These are phyloP conservation scores for Tetragonia tetragonoides DNA, from an alignment of 148 eudicot species.

Conservation along the genomic window DNA sequence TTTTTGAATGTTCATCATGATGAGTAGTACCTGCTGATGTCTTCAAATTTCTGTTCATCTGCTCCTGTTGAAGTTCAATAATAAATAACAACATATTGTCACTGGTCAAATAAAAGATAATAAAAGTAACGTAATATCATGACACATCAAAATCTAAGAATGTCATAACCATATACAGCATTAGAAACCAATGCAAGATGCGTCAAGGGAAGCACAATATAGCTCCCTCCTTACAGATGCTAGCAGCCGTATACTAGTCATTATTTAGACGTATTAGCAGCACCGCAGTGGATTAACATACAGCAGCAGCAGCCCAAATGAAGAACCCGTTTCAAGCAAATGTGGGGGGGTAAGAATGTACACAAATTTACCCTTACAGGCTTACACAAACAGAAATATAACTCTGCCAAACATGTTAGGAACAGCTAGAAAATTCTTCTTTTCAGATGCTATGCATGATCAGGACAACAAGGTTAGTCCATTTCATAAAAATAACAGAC, in stretches of 20 bases:
- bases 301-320: background rate
- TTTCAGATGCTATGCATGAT: background rate
- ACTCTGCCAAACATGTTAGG: too few species aligned
- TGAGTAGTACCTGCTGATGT: constrained; percentile 53
- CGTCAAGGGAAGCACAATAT: too few species aligned
- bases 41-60: constrained; percentile 72
- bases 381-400: too few species aligned
- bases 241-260: too few species aligned
- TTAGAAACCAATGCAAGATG: too few species aligned
- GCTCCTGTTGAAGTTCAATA: constrained; percentile 61
- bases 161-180: too few species aligned
- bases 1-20: background rate
- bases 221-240: too few species aligned
- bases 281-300: background rate
- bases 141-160: too few species aligned
- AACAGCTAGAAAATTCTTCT: background rate
- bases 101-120: background rate
- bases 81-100: background rate
- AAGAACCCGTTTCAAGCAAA: background rate
- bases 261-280: too few species aligned
- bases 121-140: too few species aligned
- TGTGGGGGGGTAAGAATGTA: background rate
- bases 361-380: background rate
- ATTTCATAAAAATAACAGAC: too few species aligned
- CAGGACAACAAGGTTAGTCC: too few species aligned